Percentiles rank a stretch among this genome's conserved stretches.
Conservation (phyloP, 331 rosid genomes). For the Prunus yedoensis region DNA sequence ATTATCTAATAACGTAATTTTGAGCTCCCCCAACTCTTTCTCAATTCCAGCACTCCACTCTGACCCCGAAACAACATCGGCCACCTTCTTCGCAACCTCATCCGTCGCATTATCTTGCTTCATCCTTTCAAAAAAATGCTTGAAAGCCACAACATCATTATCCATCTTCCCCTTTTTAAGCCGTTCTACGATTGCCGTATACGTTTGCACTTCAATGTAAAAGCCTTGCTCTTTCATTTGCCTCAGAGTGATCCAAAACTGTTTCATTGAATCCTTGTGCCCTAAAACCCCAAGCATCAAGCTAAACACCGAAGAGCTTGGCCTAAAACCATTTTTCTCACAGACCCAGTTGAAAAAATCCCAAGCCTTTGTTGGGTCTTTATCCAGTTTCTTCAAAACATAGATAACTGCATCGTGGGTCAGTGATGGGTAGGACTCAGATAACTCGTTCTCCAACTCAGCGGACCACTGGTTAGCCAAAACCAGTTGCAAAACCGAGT, state of each 20-base stretch:
- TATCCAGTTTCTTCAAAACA: slow-evolving; percentile 60
- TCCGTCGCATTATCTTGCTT: slow-evolving; percentile 51
- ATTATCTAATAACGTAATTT: slow-evolving; percentile 49
- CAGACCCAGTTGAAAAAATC: slow-evolving; percentile 69
- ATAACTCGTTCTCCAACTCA: slow-evolving; percentile 52
- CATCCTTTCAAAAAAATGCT: slow-evolving; percentile 53
- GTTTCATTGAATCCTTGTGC: slow-evolving; percentile 51
- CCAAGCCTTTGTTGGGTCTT: slow-evolving; percentile 59
- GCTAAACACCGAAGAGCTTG: slow-evolving; percentile 60
- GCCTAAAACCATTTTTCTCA: slow-evolving; percentile 49
- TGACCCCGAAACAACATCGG: slow-evolving; percentile 43
- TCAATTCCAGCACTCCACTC: slow-evolving; percentile 63
- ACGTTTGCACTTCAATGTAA: slow-evolving; percentile 57
- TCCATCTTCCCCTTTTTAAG: slow-evolving; percentile 56
- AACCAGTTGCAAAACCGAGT: slow-evolving; percentile 55
- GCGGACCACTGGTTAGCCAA: slow-evolving; percentile 65
- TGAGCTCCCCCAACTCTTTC: slow-evolving; percentile 43
- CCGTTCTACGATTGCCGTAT: slow-evolving; percentile 30
- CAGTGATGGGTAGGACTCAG: slow-evolving; percentile 32
- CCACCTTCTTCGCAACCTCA: slow-evolving; percentile 50
- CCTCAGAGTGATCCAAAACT: slow-evolving; percentile 60
- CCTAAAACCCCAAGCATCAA: slow-evolving; percentile 59
- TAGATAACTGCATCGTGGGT: slow-evolving; percentile 70
- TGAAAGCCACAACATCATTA: slow-evolving; percentile 45
- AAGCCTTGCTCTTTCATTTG: slow-evolving; percentile 67